Evolutionary conservation across 2,329 filamentous ascomycete species (phyloP).

Genomic region (Fusarium anguioides): DNA sequence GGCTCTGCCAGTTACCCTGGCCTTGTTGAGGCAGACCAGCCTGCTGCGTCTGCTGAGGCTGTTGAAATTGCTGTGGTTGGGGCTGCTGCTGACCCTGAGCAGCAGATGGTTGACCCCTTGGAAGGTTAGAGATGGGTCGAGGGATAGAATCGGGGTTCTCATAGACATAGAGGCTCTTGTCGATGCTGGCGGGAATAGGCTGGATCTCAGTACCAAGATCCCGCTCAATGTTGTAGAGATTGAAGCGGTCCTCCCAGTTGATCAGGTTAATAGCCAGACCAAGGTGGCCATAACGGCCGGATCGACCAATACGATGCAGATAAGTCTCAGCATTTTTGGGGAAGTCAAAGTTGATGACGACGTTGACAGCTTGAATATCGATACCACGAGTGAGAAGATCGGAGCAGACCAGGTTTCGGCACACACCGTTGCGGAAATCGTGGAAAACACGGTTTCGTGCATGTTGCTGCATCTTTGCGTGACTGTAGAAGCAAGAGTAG

Average conservation of each 20-base stretch:
- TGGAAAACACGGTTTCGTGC: constrained; percentile 99
- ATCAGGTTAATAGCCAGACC: constrained; percentile 99
- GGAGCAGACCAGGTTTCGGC: constrained; percentile 97
- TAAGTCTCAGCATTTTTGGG: constrained; percentile 99
- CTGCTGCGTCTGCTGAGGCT: constrained; percentile 47
- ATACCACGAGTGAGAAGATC: constrained; percentile 98
- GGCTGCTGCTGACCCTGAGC: constrained; percentile 47
- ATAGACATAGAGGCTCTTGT: constrained; percentile 98
- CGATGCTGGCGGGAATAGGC: constrained; percentile 92
- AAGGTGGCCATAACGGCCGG: constrained; percentile 94
- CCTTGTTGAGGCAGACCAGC: constrained; percentile 48
- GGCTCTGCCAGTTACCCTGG: constrained; percentile 57
- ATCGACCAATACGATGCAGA: constrained; percentile 96
- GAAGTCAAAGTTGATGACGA: constrained; percentile 99
- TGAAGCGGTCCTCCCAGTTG: constrained; percentile 99
- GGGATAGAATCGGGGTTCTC: constrained; percentile 96
- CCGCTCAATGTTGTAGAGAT: constrained; percentile 98
- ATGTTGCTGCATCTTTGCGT: constrained; percentile 97
- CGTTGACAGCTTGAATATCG: constrained; percentile 98
- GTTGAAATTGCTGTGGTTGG: constrained; percentile 45
- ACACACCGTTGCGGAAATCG: constrained; percentile 97
- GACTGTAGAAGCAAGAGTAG: constrained; percentile 99
- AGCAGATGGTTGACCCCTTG: constrained; percentile 44
- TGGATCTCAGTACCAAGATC: constrained; percentile 98
- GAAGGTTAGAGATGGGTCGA: constrained; percentile 73